Percentiles rank a stretch among this genome's conserved stretches.
These are phyloP conservation scores for Desmodesmus armatus DNA, from an alignment of 139 green algal genomes.

Conservation along the genomic window DNA sequence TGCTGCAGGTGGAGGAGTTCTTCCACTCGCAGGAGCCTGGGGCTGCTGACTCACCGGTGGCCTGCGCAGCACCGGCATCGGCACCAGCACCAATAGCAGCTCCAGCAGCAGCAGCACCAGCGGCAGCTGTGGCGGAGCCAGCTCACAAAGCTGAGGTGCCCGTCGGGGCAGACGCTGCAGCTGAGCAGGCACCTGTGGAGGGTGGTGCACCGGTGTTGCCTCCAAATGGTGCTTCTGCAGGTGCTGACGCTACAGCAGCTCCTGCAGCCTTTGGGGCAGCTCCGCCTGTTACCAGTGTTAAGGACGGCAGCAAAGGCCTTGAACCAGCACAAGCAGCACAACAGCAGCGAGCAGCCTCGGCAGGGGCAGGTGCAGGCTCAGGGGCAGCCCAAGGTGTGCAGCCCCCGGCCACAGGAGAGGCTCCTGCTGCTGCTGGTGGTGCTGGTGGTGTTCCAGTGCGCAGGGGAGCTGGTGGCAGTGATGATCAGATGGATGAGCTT, in stretches of 20 bases:
- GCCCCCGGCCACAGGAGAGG: background rate
- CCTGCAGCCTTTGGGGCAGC: background rate
- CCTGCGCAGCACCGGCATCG: background rate
- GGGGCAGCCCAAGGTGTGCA: background rate
- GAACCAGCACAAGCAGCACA: background rate
- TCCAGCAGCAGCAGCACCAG: background rate
- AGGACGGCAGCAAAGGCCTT: too few relatives aligned
- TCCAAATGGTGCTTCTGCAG: background rate
- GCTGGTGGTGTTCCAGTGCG: background rate
- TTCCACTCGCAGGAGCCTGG: background rate
- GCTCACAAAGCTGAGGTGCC: constrained; percentile 26
- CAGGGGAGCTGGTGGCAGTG: background rate
- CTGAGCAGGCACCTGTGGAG: background rate
- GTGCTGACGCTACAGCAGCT: background rate
- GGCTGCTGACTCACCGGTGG: background rate
- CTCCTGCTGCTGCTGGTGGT: background rate
- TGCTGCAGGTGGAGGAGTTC: background rate
- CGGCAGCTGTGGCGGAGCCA: background rate
- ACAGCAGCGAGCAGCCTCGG: background rate
- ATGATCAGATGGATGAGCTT: constrained; percentile 37
- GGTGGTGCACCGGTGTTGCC: background rate
- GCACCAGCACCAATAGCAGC: background rate
- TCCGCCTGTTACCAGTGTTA: too few relatives aligned
- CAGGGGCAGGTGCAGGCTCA: background rate
- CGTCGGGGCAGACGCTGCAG: background rate